phyloP scores from a whole-genome alignment of 768 basidiomycete species.

The Lactarius tabidus region DNA sequence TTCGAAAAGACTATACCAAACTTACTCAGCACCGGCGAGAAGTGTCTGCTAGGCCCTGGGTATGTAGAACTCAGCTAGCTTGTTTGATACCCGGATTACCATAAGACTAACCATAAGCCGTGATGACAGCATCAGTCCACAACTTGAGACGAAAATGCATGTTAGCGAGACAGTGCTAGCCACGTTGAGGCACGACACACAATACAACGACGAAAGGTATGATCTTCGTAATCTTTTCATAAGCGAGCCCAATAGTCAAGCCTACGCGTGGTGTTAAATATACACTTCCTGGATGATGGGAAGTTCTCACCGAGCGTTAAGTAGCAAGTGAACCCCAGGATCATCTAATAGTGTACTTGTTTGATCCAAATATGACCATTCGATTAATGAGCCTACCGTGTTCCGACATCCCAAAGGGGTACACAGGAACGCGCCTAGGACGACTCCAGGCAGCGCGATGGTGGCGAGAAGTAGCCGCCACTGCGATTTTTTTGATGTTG shows the following conservation, averaged over 20 bases:
- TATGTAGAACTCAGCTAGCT: neutral
- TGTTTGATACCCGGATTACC: constrained; percentile 36
- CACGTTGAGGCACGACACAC: constrained; percentile 35
- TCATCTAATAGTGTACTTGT: constrained; percentile 45
- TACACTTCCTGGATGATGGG: constrained; percentile 5
- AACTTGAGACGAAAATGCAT: constrained; percentile 35
- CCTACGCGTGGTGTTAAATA: constrained; percentile 32
- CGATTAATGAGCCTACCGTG: constrained; percentile 38
- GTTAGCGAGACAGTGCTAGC: constrained; percentile 1
- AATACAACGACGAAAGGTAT: constrained; percentile 65
- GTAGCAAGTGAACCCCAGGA: constrained; percentile 64
- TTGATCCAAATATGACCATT: neutral
- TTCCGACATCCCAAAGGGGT: constrained; percentile 55
- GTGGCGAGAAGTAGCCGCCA: constrained; percentile 63
- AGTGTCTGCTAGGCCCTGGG: constrained; percentile 69
- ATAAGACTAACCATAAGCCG: neutral
- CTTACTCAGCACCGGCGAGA: constrained; percentile 63
- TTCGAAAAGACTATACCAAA: constrained; percentile 22
- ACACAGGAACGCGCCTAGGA: constrained; percentile 39
- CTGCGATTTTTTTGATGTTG: constrained; percentile 53
- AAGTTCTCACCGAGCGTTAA: constrained; percentile 49
- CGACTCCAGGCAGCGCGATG: constrained; percentile 57
- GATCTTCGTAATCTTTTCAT: constrained; percentile 58
- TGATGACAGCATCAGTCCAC: constrained; percentile 63
- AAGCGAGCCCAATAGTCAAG: constrained; percentile 54